phyloP scores from a whole-genome alignment of 768 basidiomycete genomes.

The Infundibulicybe gibba region DNA sequence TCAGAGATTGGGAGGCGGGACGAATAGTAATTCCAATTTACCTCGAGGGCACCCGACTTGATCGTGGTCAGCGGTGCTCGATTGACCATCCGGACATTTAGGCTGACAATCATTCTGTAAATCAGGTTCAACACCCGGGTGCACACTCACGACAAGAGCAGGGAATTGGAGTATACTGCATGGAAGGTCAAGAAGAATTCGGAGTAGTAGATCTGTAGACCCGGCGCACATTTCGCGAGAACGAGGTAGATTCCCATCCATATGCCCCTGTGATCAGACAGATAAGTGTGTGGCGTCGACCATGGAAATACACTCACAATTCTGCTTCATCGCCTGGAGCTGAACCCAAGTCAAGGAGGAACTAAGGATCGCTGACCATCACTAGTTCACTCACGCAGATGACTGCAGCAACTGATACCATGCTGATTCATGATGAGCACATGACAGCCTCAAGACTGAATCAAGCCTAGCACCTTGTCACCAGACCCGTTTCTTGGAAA shows the following conservation, averaged over 20 bases:
- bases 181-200: not conserved
- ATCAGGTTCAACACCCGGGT: not conserved
- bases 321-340: slow-evolving; percentile 18
- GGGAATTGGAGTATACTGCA: slow-evolving; percentile 25
- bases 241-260: slow-evolving; percentile 21
- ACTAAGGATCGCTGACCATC: not conserved
- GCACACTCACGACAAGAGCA: slow-evolving; percentile 12
- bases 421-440: slow-evolving; percentile 3
- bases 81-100: not conserved
- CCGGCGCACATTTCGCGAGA: slow-evolving; percentile 17
- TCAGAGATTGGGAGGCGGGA: no score
- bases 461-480: slow-evolving; percentile 12
- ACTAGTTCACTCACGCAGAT: slow-evolving; percentile 15
- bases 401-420: slow-evolving; percentile 17
- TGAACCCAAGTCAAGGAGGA: slow-evolving; percentile 1
- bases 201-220: no score
- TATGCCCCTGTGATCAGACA: slow-evolving; percentile 11
- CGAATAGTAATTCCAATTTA: no score
- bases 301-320: slow-evolving; percentile 2
- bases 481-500: slow-evolving; percentile 15
- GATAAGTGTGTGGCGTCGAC: not conserved
- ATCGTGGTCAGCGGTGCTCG: no score
- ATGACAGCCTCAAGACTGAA: not conserved
- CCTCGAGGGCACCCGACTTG: no score
- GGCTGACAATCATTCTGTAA: not conserved